Conservation (phyloP, 805 yeast genomes). For the Trichomonascus vanleenenianus region DNA sequence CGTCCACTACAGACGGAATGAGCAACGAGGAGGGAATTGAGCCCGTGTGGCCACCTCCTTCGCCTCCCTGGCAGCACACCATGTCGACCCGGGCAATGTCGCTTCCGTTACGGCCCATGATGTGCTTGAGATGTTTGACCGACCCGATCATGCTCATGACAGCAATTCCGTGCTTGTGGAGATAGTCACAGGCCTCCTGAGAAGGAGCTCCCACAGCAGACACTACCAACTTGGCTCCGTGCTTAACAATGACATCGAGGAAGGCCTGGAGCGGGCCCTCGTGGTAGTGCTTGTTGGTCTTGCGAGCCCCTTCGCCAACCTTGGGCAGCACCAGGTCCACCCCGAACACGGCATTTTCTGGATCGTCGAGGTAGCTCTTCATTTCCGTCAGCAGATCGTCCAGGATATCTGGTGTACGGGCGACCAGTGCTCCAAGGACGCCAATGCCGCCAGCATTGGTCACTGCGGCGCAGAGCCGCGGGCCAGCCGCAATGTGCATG, state of each 20-base stretch:
- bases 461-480: conserved; percentile 22
- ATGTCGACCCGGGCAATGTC: conserved; percentile 19
- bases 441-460: conserved; percentile 25
- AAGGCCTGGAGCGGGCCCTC: conserved; percentile 19
- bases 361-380: conserved; percentile 12
- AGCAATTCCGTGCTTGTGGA: conserved; percentile 19
- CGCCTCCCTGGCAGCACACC: conserved; percentile 24
- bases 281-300: conserved; percentile 22
- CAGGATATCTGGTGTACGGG: conserved; percentile 12
- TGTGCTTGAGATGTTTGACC: conserved; percentile 13
- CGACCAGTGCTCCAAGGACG: conserved; percentile 17
- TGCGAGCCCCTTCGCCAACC: conserved; percentile 23
- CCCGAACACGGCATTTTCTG: conserved; percentile 21
- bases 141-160: conserved; percentile 25
- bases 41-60: conserved; percentile 25
- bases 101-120: not conserved
- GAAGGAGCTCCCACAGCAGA: conserved; percentile 25
- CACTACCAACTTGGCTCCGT: conserved; percentile 18
- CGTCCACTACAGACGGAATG: conserved; percentile 23
- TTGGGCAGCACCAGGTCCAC: conserved; percentile 22
- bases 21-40: conserved; percentile 18
- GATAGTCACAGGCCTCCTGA: conserved; percentile 17
- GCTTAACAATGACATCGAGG: conserved; percentile 18
- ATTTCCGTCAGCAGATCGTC: conserved; percentile 12
- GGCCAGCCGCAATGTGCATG: conserved; percentile 24